Evolutionary conservation across 2,329 filamentous ascomycete species (phyloP), one percentile per base, ranked within the genome.

Genomic region (Claviceps capensis): DNA sequence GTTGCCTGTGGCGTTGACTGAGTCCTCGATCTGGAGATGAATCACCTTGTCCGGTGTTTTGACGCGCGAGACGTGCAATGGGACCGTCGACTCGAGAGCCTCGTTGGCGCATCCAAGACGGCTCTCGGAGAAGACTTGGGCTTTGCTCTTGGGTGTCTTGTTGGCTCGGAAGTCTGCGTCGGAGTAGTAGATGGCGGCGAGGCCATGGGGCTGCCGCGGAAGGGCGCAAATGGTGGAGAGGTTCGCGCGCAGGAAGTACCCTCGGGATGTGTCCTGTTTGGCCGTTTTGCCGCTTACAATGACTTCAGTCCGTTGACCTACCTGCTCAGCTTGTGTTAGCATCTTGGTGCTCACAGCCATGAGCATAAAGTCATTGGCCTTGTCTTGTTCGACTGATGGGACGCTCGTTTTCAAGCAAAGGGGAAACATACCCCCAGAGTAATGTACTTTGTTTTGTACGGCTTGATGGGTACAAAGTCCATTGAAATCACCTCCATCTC

Each of bases 391-490:
- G 30, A 30, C 30, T 30, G 30, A 30, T 30, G 30, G 3, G 30
- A 30, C 30, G 4, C 30, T 30, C 30, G 8, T 23, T 30, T 30
- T 30, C 8, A 19, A 19, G 40, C 14, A n/a, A 17, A 22, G 9
- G 4, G 11, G 2, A 43, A 22, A 43, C 45, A 13, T 36, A 47
- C 45, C n/a, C 45, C 45, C 3, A 47, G 45, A 13, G 45, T 47
- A 16, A 47, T 47, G n/a, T 47, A 47, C 5, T 47, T 47, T 4
- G 78, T 73, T 0, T 64, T 63, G 54, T 75, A 83, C 0, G 80
- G 79, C 23, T 68, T 58, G 23, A 84, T 70, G 2, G 79, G 77
- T 0, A 83, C 76, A 4, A 83, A 64, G 54, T 82, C 81, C n/a
- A 64, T 67, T 0, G 73, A 69, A 41, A 84, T 79, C 38, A 84